These are phyloP conservation scores for Rusavskia elegans DNA, from an alignment of 495 filamentous ascomycete genomes.

Conservation along the genomic window DNA sequence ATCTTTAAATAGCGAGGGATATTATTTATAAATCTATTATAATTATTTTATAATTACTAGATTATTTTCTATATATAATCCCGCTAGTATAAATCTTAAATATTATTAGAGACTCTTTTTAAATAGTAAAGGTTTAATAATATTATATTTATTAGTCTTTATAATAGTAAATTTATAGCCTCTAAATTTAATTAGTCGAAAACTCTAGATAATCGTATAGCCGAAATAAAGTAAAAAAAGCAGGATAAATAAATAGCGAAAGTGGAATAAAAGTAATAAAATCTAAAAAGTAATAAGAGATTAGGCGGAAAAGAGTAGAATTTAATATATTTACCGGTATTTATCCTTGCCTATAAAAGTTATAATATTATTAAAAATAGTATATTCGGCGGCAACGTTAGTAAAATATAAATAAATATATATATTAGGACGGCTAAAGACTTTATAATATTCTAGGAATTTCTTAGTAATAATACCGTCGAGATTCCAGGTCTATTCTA, in stretches of 20 bases:
- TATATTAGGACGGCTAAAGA: background rate
- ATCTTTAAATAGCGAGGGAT: background rate
- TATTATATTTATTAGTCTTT: background rate
- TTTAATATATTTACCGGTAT: constrained; percentile 5
- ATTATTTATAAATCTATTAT: background rate
- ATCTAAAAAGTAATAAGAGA: no score
- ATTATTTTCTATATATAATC: background rate
- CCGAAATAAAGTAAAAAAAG: no score
- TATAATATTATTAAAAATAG: constrained; percentile 8
- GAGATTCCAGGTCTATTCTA: background rate
- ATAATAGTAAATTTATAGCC: background rate
- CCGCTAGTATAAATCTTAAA: background rate
- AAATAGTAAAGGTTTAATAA: background rate
- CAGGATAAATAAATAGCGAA: background rate
- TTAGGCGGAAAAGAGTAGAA: background rate
- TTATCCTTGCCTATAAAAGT: constrained; percentile 6
- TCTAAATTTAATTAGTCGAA: background rate
- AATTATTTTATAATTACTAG: background rate
- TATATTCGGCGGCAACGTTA: background rate
- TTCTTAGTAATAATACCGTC: background rate
- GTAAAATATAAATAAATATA: background rate
- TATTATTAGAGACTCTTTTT: background rate
- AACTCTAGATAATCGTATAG: background rate
- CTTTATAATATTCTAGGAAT: background rate
- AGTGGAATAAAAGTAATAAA: background rate